Base-by-base conservation (phyloP, 805 yeast genomes). In the Candida railenensis region DNA sequence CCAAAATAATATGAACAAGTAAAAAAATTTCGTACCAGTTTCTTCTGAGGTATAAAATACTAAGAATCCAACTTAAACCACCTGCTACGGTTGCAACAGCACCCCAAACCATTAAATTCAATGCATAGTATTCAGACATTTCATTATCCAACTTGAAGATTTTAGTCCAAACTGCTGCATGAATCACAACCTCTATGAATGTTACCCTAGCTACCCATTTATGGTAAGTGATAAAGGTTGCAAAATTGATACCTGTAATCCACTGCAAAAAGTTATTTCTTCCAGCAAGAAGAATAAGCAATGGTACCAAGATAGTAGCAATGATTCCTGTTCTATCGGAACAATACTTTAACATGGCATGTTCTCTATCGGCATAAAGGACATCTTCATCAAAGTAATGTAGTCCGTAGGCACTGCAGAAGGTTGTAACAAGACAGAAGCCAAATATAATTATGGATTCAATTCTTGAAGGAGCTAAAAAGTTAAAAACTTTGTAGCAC, bases 391-490 rank as follows among this genome's bases (percentile, higher is more conserved):
- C 56, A 34, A 58, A 56, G 39, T 53, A 59, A 14, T 54, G 46
- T 50, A 66, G 58, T 40, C 57, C 37, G 44, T 39, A 51, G 15
- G 59, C 56, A 22, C 59, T 44, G 32, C 71, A 56, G 28, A 62
- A 48, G 5, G 62, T 25, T 16, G 65, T 55, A 16, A 78, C 46
- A 2, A 53, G 45, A n/a, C 58, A 37, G 50, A 64, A 73, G 1
- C 63, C 69, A 4, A 54, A 16, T 12, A 75, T 51, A 9, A 68
- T 61, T 7, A 69, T 37, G 0, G 71, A 52, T 47, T 74, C 73
- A 18, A 65, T 55, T 33, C 78, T 58, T 4, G 77, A 62, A 2
- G 79, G 78, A 9, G 72, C 67, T 40, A 72, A 55, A 56, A 61
- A 55, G 49, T 63, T 65, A 1, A 69, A 46, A 3, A 62, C 34